Conservation (phyloP, 108 stramenopile species). For the Cyclotella atomus region DNA sequence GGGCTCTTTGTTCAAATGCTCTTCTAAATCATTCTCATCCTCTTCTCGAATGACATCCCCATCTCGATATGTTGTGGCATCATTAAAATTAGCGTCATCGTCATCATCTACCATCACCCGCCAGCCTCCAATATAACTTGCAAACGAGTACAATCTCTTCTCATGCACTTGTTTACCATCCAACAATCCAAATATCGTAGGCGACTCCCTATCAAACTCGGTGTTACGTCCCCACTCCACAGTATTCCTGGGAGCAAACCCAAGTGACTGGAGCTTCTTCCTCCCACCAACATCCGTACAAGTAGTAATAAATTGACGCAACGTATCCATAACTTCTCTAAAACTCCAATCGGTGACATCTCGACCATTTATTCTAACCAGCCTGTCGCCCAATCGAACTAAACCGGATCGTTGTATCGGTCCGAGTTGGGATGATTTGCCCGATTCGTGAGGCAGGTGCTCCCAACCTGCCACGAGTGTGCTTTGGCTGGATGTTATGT, state of each 20-base stretch:
- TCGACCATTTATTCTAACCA: slow-evolving; percentile 41
- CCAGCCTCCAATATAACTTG: slow-evolving; percentile 33
- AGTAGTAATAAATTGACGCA: slow-evolving; percentile 25
- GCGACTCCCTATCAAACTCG: background rate
- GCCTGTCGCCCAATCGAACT: slow-evolving; percentile 50
- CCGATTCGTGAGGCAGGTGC: background rate
- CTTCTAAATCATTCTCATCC: slow-evolving; percentile 16
- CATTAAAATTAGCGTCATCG: background rate
- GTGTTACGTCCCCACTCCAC: slow-evolving; percentile 32
- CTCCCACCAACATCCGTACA: background rate
- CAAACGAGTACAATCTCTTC: slow-evolving; percentile 33
- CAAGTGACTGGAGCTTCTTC: slow-evolving; percentile 25
- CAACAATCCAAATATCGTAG: slow-evolving; percentile 2
- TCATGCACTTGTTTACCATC: slow-evolving; percentile 15
- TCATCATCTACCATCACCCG: slow-evolving; percentile 15
- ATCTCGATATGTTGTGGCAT: background rate
- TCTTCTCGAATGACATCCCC: background rate
- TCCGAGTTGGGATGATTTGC: slow-evolving; percentile 23
- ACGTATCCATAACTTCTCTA: slow-evolving; percentile 47
- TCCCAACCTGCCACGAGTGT: slow-evolving; percentile 52
- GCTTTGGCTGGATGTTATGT: background rate
- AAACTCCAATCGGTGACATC: slow-evolving; percentile 51
- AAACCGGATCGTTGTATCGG: slow-evolving; percentile 47
- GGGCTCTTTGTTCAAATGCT: slow-evolving; percentile 33
- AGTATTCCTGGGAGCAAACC: slow-evolving; percentile 41